Percentiles rank a stretch among this genome's conserved stretches.
phyloP scores from a whole-genome alignment of 371 early-diverging fungal genomes.

The Encephalitozoon cuniculi region DNA sequence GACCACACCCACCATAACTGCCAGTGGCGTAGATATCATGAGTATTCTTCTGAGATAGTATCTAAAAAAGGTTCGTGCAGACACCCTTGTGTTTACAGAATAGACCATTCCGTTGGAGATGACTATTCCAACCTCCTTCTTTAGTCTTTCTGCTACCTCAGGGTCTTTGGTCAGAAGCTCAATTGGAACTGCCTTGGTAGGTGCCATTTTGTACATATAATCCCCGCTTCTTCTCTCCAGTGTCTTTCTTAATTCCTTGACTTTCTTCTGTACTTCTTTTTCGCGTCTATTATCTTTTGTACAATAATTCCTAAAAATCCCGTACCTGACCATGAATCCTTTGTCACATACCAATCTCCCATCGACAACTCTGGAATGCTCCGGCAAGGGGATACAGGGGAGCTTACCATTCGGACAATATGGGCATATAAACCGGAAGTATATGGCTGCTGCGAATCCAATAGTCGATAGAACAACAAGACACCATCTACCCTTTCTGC shows the following conservation, averaged over 20 bases:
- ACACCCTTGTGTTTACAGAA: conserved; percentile 8
- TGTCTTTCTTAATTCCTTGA: conserved; percentile 12
- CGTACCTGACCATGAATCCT: conserved; percentile 28
- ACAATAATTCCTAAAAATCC: conserved; percentile 37
- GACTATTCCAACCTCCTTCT: neutral
- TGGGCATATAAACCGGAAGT: conserved; percentile 33
- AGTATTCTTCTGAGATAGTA: conserved; percentile 16
- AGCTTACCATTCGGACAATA: conserved; percentile 17
- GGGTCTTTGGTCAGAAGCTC: conserved; percentile 8
- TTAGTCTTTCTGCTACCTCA: neutral
- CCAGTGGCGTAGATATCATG: neutral
- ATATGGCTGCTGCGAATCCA: neutral
- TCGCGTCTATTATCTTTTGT: conserved; percentile 12
- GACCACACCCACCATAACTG: neutral
- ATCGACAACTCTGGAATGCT: conserved; percentile 22
- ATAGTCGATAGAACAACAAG: neutral
- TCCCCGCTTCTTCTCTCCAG: conserved; percentile 36
- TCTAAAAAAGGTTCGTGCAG: conserved; percentile 13
- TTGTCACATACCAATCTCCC: conserved; percentile 22
- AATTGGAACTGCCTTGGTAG: neutral
- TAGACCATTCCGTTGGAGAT: conserved; percentile 1
- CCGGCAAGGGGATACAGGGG: conserved; percentile 30
- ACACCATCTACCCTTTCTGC: neutral
- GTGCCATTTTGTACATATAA: conserved; percentile 21
- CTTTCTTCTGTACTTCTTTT: neutral